A percentile compares a stretch with the other conserved stretches of the same genome.
These are phyloP conservation scores for Dryas alaskensis DNA, from an alignment of 306 rosid species.

Conservation along the genomic window DNA sequence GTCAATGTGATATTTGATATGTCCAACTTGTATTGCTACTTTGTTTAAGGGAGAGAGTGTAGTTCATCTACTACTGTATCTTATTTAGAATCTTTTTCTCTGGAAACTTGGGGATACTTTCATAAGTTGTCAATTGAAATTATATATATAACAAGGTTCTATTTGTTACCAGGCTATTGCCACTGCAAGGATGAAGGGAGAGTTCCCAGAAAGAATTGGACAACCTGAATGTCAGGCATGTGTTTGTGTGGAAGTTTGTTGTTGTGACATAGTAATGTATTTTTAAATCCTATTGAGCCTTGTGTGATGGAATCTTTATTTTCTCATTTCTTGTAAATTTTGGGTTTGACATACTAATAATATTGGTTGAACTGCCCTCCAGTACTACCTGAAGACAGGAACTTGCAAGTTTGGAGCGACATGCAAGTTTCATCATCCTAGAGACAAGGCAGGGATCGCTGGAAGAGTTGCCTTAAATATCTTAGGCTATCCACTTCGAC, in stretches of 20 bases:
- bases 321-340: background rate
- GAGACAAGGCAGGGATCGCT: constrained; percentile 91
- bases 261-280: background rate
- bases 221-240: constrained; percentile 99
- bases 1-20: constrained; percentile 7
- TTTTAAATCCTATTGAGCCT: background rate
- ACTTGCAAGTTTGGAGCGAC: constrained; percentile 99
- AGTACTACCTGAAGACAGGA: constrained; percentile 93
- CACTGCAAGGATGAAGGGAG: constrained; percentile 96
- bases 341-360: constrained; percentile 4
- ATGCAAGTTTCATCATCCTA: constrained; percentile 95
- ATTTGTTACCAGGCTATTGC: constrained; percentile 78
- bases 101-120: constrained; percentile 15
- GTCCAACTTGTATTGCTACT: background rate
- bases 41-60: background rate
- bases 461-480: constrained; percentile 92
- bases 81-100: background rate
- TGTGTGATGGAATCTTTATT: background rate
- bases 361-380: constrained; percentile 38
- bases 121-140: background rate
- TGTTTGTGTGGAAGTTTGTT: constrained; percentile 25
- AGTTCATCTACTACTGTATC: background rate
- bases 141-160: background rate
- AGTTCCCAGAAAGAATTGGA: constrained; percentile 90
- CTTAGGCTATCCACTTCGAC: constrained; percentile 94